Conservation (phyloP, 2,329 filamentous ascomycete species). For the Blumeria hordei region DNA sequence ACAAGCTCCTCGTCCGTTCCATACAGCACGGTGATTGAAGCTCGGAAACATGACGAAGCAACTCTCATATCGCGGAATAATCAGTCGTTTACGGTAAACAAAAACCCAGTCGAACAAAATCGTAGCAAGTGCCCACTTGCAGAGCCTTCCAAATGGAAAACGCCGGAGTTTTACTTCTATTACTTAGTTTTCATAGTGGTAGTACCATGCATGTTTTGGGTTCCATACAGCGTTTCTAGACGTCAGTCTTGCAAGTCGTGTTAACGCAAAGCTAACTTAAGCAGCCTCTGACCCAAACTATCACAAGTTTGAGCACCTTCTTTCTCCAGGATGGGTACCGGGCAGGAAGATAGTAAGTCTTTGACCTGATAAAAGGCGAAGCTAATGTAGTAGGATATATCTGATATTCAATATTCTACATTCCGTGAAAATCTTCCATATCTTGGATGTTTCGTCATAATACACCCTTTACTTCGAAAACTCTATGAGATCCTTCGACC, state of each 20-base stretch:
- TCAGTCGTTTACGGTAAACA: too few species aligned
- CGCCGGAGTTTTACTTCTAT: constrained; percentile 69
- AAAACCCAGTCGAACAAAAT: constrained; percentile 14
- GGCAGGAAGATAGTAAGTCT: constrained; percentile 59
- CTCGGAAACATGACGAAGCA: constrained; percentile 19
- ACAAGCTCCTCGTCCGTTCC: constrained; percentile 45
- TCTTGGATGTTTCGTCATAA: constrained; percentile 44
- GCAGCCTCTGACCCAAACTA: constrained; percentile 65
- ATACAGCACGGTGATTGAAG: constrained; percentile 31
- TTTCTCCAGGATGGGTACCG: constrained; percentile 73
- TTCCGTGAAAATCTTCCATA: constrained; percentile 76
- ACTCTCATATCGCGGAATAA: constrained; percentile 13
- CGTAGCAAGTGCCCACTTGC: constrained; percentile 21
- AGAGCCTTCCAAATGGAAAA: constrained; percentile 56
- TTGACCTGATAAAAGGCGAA: not conserved
- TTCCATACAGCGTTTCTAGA: constrained; percentile 65
- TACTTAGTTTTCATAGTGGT: constrained; percentile 38
- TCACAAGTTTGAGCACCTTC: constrained; percentile 40
- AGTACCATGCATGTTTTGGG: constrained; percentile 76
- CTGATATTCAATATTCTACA: constrained; percentile 64
- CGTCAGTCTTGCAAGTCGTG: constrained; percentile 24
- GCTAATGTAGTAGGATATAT: constrained; percentile 41
- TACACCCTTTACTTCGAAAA: constrained; percentile 59
- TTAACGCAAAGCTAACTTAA: constrained; percentile 4
- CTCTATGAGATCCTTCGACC: constrained; percentile 32